Conservation (phyloP, 495 filamentous ascomycete species). For the Penicillium mononematosum region DNA sequence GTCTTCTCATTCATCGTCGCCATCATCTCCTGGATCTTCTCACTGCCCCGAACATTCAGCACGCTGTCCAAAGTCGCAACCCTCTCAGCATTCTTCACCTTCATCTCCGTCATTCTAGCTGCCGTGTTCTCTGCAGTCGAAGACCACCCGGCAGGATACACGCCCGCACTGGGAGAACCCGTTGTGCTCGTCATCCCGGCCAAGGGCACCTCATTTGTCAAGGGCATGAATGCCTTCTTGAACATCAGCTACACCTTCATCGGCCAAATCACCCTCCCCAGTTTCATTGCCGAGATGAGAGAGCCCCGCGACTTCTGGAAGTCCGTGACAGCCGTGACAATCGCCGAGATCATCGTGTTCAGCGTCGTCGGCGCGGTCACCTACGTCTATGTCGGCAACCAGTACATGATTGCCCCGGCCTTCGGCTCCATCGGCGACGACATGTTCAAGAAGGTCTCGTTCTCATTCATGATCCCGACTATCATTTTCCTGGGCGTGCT, state of each 20-base stretch:
- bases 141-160: slow-evolving; percentile 62
- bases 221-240: slow-evolving; percentile 76
- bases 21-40: slow-evolving; percentile 69
- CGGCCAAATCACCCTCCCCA: slow-evolving; percentile 85
- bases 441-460: slow-evolving; percentile 75
- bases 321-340: slow-evolving; percentile 82
- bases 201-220: slow-evolving; percentile 73
- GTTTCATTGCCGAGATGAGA: slow-evolving; percentile 91
- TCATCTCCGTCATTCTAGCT: slow-evolving; percentile 78
- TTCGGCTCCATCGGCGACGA: slow-evolving; percentile 75
- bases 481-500: slow-evolving; percentile 85
- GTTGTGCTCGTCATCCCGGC: slow-evolving; percentile 63
- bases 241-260: slow-evolving; percentile 94
- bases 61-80: slow-evolving; percentile 74
- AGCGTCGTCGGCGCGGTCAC: slow-evolving; percentile 70
- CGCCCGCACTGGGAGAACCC: slow-evolving; percentile 54
- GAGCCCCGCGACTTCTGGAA: slow-evolving; percentile 86
- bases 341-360: slow-evolving; percentile 80
- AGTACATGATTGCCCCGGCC: slow-evolving; percentile 78
- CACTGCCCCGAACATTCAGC: slow-evolving; percentile 77
- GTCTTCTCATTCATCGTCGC: slow-evolving; percentile 68
- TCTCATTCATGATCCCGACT: slow-evolving; percentile 91
- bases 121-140: slow-evolving; percentile 76
- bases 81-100: slow-evolving; percentile 76
- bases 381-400: slow-evolving; percentile 78